Base-by-base conservation (phyloP, 2,329 filamentous ascomycete species). In the Colletotrichum eremochloae region DNA sequence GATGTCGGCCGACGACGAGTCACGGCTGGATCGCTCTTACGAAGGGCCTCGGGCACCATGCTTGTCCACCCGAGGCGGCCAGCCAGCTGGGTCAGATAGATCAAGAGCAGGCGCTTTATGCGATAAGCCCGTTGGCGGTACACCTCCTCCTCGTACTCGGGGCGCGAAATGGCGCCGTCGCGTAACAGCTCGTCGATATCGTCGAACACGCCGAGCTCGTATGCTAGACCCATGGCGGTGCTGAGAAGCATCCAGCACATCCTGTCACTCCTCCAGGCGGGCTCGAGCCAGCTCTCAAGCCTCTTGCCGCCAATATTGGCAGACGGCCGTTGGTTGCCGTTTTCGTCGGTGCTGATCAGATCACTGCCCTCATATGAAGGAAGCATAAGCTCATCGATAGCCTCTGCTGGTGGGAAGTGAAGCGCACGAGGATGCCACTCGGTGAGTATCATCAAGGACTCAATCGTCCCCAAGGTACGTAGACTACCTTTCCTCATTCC, bases 221-320 rank as follows among this genome's bases (percentile, higher is more conserved):
- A 97, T 0, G 94, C 94, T 48, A 98, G 86, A 1, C 95, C 93
- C 85, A 96, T 93, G 18, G 94, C 95, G 48, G 95, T 97, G 78
- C 94, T 97, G 40, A 98, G 87, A 18, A 98, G 86, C 94, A 98
- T 98, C 96, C 96, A 98, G 79, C 94, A 97, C 94, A 98, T 97
- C 67, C 95, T 93, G 78, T 98, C 96, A 75, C 93, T 94, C 76
- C 96, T 89, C 94, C 96, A 98, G 11, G 94, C 96, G 2, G 96
- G 96, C 81, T 99, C 96, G 5, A 98, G 89, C 94, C 96, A 98
- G 80, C 94, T 96, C 79, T 97, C 95, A 75, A 98, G 96, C 38
- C 95, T 87, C 80, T 93, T 92, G 12, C 94, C 94, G 56, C 94
- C 94, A 29, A 94, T 88, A n/a, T 90, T 89, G 40, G 88, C 88